A percentile compares a stretch with the other conserved stretches of the same genome.
Evolutionary conservation across 176 grass and related monocot genomes (phyloP).

Genomic region (Triticum monococcum): DNA sequence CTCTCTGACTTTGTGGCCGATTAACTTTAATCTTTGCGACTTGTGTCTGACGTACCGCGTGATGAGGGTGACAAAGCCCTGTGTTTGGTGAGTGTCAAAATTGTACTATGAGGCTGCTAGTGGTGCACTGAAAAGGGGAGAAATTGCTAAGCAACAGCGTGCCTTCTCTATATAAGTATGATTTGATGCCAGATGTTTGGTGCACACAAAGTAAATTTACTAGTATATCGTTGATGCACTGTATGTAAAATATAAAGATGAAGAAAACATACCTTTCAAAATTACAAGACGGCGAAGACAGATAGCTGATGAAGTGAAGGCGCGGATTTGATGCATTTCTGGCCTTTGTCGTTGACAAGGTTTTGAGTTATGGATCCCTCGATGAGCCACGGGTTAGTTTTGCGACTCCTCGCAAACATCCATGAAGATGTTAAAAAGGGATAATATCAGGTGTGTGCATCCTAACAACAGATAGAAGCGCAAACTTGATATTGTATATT

Average conservation of each 20-base stretch:
- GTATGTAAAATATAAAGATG: neutral
- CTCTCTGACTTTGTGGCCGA: slow-evolving; percentile 23
- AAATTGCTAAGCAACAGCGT: neutral
- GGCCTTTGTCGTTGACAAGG: no score
- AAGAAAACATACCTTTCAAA: neutral
- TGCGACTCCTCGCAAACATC: neutral
- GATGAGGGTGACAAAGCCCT: neutral
- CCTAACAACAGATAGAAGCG: neutral
- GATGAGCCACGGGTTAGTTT: neutral
- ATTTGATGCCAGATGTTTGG: neutral
- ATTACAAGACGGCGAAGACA: neutral
- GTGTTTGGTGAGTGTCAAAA: neutral
- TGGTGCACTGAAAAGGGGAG: neutral
- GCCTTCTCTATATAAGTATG: neutral
- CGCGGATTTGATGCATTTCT: neutral
- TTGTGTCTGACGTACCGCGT: neutral
- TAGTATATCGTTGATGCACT: neutral
- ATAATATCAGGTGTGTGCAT: neutral
- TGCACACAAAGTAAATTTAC: no score
- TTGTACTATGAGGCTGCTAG: neutral
- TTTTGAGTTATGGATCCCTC: no score
- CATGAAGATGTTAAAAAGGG: neutral
- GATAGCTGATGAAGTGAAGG: neutral
- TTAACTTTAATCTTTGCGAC: slow-evolving; percentile 30
- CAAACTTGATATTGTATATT: no score